A percentile compares a stretch with the other conserved stretches of the same genome.
Evolutionary conservation across 371 early-diverging fungal genomes (phyloP).

Genomic region (Gilbertella persicaria): DNA sequence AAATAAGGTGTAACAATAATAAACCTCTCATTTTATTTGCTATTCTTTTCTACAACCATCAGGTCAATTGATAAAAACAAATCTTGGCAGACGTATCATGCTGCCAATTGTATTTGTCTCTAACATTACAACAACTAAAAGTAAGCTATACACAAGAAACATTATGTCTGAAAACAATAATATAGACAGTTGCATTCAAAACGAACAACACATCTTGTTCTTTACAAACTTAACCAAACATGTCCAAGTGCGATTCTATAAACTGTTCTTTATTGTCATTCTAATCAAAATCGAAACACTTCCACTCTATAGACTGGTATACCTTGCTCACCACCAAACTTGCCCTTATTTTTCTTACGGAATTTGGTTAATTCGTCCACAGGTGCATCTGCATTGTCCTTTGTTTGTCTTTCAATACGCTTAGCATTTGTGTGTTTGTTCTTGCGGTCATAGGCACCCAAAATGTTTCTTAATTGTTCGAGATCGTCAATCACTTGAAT

Average conservation of each 20-base stretch:
- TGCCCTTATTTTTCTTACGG: slow-evolving; percentile 49
- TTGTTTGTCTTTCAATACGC: slow-evolving; percentile 14
- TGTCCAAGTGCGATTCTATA: background rate
- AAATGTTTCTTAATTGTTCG: slow-evolving; percentile 52
- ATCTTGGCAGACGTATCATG: no score
- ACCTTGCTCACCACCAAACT: slow-evolving; percentile 58
- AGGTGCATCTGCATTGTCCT: slow-evolving; percentile 24
- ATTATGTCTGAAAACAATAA: no score
- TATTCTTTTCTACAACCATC: no score
- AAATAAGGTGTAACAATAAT: no score
- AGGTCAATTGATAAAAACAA: no score
- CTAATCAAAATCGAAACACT: slow-evolving; percentile 58
- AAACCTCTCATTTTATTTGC: no score
- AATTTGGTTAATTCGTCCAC: slow-evolving; percentile 31
- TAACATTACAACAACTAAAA: no score
- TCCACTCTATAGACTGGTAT: slow-evolving; percentile 65
- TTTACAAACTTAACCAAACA: no score
- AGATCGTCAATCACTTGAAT: slow-evolving; percentile 41
- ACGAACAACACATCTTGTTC: no score
- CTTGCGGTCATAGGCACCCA: slow-evolving; percentile 58
- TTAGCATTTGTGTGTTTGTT: slow-evolving; percentile 26
- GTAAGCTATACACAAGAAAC: no score
- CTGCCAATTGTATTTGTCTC: no score
- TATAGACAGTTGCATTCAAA: no score
- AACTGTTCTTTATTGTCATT: background rate